Evolutionary conservation across 495 filamentous ascomycete species (phyloP).

Genomic region (Patellaria atrata): DNA sequence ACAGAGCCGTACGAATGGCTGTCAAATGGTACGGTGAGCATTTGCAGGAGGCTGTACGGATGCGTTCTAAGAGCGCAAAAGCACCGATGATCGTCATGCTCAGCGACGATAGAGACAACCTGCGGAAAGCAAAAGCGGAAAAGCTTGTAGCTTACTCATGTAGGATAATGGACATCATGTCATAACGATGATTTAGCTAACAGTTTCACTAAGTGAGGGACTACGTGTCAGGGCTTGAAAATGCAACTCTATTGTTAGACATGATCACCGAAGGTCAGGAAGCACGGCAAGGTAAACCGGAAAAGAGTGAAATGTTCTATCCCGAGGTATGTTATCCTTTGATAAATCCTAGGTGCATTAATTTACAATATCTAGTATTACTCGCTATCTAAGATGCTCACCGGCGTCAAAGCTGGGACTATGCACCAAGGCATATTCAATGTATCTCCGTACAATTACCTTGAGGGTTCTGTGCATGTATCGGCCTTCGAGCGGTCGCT

Average conservation of each 20-base stretch:
- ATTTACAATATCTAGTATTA: conserved; percentile 45
- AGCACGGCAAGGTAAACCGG: conserved; percentile 44
- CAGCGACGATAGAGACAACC: conserved; percentile 78
- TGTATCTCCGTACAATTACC: conserved; percentile 92
- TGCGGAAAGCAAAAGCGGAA: conserved; percentile 68
- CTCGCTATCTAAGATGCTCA: conserved; percentile 87
- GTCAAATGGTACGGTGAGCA: conserved; percentile 84
- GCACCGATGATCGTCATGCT: conserved; percentile 78
- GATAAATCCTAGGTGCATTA: neutral
- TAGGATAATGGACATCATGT: conserved; percentile 7
- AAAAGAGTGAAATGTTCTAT: conserved; percentile 60
- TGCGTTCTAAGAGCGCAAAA: conserved; percentile 37
- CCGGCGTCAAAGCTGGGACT: conserved; percentile 68
- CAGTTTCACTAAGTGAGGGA: conserved; percentile 37
- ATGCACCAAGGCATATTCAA: conserved; percentile 92
- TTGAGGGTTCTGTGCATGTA: conserved; percentile 83
- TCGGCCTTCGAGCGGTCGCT: conserved; percentile 79
- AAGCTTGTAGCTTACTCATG: conserved; percentile 36
- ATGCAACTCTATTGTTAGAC: conserved; percentile 74
- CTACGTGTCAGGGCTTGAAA: conserved; percentile 72
- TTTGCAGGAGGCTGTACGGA: conserved; percentile 42
- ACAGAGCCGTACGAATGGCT: conserved; percentile 74
- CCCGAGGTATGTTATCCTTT: conserved; percentile 25
- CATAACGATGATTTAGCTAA: too few relatives aligned
- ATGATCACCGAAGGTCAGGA: conserved; percentile 77